These are phyloP conservation scores for Tetrahymena elliotti DNA, from an alignment of 73 alveolate species.

Conservation along the genomic window DNA sequence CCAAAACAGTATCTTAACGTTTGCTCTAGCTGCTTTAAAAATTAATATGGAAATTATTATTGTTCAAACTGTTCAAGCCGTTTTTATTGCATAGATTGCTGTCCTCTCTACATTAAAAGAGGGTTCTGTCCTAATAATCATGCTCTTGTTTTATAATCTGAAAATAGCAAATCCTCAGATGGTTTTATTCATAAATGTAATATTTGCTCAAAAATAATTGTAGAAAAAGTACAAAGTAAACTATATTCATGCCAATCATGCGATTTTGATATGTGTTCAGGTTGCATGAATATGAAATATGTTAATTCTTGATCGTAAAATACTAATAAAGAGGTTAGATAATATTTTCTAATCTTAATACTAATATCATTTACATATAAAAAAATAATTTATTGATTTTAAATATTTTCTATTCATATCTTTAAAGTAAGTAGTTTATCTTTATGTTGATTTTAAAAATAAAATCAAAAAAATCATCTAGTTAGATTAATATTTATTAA, in stretches of 20 bases:
- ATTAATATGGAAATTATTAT: not conserved
- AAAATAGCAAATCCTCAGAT: not conserved
- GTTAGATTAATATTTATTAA: too few relatives aligned
- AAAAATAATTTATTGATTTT: too few relatives aligned
- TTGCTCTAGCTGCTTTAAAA: not conserved
- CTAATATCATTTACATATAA: too few relatives aligned
- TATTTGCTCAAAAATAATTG: not conserved
- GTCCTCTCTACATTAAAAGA: not conserved
- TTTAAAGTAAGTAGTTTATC: too few relatives aligned
- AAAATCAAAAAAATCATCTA: too few relatives aligned
- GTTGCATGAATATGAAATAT: not conserved
- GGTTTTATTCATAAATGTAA: not conserved
- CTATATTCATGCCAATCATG: not conserved
- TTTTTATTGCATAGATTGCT: not conserved
- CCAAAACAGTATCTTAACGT: not conserved
- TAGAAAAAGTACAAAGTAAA: not conserved
- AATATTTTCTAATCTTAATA: not conserved
- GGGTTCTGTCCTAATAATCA: not conserved
- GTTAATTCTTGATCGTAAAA: not conserved
- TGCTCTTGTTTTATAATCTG: not conserved
- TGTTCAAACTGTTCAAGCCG: not conserved
- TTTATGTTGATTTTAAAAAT: too few relatives aligned
- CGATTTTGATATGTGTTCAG: not conserved
- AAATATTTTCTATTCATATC: too few relatives aligned
- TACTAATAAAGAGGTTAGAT: not conserved